Percentiles rank a stretch among this genome's conserved stretches.
phyloP scores from a whole-genome alignment of 352 stramenopile species.

The Globisporangium okanoganense region DNA sequence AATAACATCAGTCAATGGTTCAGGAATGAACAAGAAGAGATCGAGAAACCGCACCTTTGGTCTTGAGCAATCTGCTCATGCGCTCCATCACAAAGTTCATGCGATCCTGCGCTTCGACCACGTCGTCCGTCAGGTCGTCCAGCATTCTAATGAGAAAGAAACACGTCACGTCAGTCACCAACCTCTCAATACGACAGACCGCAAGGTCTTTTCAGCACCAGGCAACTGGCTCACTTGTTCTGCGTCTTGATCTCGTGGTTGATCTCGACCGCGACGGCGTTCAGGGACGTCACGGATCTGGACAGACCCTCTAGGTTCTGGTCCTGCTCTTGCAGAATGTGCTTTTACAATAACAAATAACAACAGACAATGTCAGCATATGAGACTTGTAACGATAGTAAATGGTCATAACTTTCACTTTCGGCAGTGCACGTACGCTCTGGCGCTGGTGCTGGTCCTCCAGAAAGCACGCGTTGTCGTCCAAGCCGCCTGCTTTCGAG shows the following conservation, averaged over 20 bases:
- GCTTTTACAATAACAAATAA: constrained; percentile 21
- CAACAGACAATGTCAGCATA: background rate
- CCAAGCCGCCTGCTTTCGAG: constrained; percentile 13
- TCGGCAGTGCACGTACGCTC: constrained; percentile 36
- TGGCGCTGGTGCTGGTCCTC: constrained; percentile 53
- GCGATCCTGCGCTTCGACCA: constrained; percentile 69
- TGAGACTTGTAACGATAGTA: background rate
- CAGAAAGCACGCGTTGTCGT: constrained; percentile 59
- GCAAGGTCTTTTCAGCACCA: too few species aligned
- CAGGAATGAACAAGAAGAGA: too few species aligned
- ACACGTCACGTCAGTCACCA: too few species aligned
- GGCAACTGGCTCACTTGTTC: constrained; percentile 65
- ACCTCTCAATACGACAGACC: too few species aligned
- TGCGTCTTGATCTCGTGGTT: constrained; percentile 66
- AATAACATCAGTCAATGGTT: too few species aligned
- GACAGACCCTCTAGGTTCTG: constrained; percentile 52
- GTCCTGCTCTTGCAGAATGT: constrained; percentile 73
- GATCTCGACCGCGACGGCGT: constrained; percentile 69
- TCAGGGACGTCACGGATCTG: constrained; percentile 48
- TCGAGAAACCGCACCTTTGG: constrained; percentile 53
- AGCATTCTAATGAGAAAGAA: constrained; percentile 75
- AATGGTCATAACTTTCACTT: too few species aligned
- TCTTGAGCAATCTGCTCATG: constrained; percentile 76
- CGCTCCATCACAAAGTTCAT: constrained; percentile 84
- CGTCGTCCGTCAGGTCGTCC: constrained; percentile 62